Evolutionary conservation across 352 stramenopile species (phyloP).

Genomic region (Globisporangium polare): DNA sequence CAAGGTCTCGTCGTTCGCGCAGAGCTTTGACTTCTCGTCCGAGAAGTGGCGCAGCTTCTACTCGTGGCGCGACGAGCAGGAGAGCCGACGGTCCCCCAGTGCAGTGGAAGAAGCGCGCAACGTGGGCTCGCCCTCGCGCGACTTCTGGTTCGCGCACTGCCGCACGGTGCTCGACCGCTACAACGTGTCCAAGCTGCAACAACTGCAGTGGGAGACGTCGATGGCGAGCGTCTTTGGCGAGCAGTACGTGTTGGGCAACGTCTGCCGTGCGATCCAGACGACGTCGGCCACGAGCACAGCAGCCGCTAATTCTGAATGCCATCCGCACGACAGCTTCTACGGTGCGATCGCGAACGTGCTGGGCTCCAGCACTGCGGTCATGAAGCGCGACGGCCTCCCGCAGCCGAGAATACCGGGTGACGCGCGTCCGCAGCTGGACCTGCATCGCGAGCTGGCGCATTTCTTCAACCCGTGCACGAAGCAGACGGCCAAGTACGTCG

Average conservation of each 20-base stretch:
- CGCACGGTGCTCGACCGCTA: slow-evolving; percentile 52
- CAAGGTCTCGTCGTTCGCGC: slow-evolving; percentile 73
- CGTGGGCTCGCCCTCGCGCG: slow-evolving; percentile 48
- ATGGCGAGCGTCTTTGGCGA: slow-evolving; percentile 64
- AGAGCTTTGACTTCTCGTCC: slow-evolving; percentile 85
- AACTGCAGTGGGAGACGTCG: slow-evolving; percentile 72
- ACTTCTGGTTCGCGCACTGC: slow-evolving; percentile 75
- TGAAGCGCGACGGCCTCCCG: slow-evolving; percentile 9
- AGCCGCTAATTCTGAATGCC: background rate
- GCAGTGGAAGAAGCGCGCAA: slow-evolving; percentile 40
- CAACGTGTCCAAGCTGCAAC: slow-evolving; percentile 64
- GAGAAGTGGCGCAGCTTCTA: slow-evolving; percentile 82
- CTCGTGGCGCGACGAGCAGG: slow-evolving; percentile 41
- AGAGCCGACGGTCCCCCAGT: slow-evolving; percentile 29
- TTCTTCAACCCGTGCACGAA: slow-evolving; percentile 49
- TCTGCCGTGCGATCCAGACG: slow-evolving; percentile 24
- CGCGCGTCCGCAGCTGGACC: slow-evolving; percentile 20
- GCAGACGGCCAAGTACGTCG: slow-evolving; percentile 26
- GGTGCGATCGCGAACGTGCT: slow-evolving; percentile 21
- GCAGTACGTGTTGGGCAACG: slow-evolving; percentile 52
- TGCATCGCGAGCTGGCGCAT: slow-evolving; percentile 38
- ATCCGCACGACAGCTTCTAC: slow-evolving; percentile 16
- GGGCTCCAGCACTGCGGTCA: slow-evolving; percentile 9
- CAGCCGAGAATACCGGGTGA: slow-evolving; percentile 6
- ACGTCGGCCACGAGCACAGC: background rate